Conservation (phyloP, 495 filamentous ascomycete genomes). For the Penicillium cosmopolitanum region DNA sequence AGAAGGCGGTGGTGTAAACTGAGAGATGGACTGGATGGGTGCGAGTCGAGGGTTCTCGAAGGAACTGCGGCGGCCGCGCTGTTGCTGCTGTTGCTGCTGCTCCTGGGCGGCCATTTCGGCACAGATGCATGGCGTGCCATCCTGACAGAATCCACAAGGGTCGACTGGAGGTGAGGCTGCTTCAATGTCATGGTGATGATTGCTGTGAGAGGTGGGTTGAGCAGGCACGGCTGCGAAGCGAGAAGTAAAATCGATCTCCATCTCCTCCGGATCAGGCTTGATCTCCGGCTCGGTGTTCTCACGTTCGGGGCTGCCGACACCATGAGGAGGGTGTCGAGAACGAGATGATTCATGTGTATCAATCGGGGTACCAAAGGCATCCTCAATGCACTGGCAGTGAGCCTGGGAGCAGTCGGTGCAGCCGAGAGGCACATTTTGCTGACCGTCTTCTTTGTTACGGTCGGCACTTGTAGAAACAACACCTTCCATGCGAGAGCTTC, state of each 20-base stretch:
- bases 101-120: conserved; percentile 67
- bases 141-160: conserved; percentile 85
- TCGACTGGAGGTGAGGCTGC: conserved; percentile 56
- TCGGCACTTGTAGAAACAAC: conserved; percentile 18
- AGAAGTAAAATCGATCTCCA: conserved; percentile 76
- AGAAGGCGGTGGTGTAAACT: conserved; percentile 71
- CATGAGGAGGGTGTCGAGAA: conserved; percentile 38
- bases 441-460: conserved; percentile 23
- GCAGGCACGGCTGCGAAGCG: conserved; percentile 57
- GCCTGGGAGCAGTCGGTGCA: conserved; percentile 66
- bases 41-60: conserved; percentile 53
- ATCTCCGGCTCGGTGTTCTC: conserved; percentile 44
- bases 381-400: conserved; percentile 73
- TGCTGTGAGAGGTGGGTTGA: conserved; percentile 28
- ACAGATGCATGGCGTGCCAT: conserved; percentile 83
- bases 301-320: conserved; percentile 34
- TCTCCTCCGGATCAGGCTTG: conserved; percentile 60
- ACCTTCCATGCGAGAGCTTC: conserved; percentile 30
- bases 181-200: conserved; percentile 33
- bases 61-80: conserved; percentile 34
- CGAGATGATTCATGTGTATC: conserved; percentile 33
- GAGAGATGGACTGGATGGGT: conserved; percentile 54
- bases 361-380: conserved; percentile 54
- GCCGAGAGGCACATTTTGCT: conserved; percentile 49
- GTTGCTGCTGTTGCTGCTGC: conserved; percentile 45